Evolutionary conservation across 2,329 filamentous ascomycete species (phyloP).

Genomic region (Pestalotiopsis sp.): DNA sequence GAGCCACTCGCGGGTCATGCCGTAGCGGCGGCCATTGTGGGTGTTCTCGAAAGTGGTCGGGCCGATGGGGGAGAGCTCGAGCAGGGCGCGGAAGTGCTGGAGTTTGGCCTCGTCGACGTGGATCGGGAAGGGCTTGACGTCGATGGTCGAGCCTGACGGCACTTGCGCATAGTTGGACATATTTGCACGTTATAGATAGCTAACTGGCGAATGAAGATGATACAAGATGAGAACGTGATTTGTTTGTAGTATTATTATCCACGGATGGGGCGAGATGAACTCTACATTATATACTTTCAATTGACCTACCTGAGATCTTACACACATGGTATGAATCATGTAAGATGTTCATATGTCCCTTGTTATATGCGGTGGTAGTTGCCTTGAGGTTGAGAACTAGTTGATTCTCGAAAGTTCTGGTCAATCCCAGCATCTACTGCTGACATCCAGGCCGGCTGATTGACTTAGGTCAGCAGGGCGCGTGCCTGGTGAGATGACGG

Average conservation of each 20-base stretch:
- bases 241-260: not conserved
- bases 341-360: not conserved
- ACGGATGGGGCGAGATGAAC: not conserved
- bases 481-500: too few relatives aligned
- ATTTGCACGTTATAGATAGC: not conserved
- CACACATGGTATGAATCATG: not conserved
- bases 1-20: conserved; percentile 14
- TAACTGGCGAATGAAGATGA: not conserved
- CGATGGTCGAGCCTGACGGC: not conserved
- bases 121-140: not conserved
- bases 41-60: conserved; percentile 9
- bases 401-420: conserved; percentile 1
- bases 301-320: not conserved
- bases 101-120: conserved; percentile 2
- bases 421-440: not conserved
- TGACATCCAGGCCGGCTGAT: too few relatives aligned
- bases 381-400: not conserved
- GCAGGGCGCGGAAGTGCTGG: conserved; percentile 10
- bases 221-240: not conserved
- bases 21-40: conserved; percentile 11
- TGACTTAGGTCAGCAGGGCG: too few relatives aligned
- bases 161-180: not conserved
- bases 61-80: conserved; percentile 14
- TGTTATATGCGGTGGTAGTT: not conserved
- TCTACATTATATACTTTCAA: not conserved